phyloP scores from a whole-genome alignment of 805 yeast genomes.

The Maudiozyma barnettii region DNA sequence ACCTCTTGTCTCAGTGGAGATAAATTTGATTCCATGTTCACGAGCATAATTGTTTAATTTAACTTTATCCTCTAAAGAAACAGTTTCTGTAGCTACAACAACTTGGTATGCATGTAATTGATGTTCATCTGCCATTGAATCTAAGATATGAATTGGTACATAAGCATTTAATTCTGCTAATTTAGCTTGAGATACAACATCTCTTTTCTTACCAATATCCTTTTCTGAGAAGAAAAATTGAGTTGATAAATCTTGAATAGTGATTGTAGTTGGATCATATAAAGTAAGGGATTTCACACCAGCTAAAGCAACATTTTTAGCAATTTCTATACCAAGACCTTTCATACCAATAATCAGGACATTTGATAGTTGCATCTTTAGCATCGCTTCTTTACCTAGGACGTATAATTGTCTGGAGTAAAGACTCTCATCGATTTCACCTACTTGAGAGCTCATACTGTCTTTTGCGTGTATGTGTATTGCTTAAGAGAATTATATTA shows the following conservation, averaged over 20 bases:
- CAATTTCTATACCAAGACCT: conserved; percentile 93
- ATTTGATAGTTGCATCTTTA: conserved; percentile 87
- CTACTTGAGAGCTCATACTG: conserved; percentile 18
- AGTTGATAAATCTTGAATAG: conserved; percentile 66
- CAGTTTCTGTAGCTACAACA: conserved; percentile 66
- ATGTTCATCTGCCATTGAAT: conserved; percentile 43
- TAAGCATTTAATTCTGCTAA: conserved; percentile 80
- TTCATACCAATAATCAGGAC: conserved; percentile 84
- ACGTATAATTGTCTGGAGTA: conserved; percentile 96
- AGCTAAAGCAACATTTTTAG: conserved; percentile 92
- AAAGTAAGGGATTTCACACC: conserved; percentile 89
- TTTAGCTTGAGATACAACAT: conserved; percentile 53
- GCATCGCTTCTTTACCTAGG: conserved; percentile 95
- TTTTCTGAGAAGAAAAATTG: conserved; percentile 70
- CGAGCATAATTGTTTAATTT: conserved; percentile 71
- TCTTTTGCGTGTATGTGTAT: background rate
- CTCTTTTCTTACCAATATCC: conserved; percentile 77
- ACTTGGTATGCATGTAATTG: conserved; percentile 56
- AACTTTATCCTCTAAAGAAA: conserved; percentile 63
- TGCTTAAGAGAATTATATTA: too few species aligned
- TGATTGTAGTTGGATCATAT: conserved; percentile 68
- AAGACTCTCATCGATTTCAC: conserved; percentile 79
- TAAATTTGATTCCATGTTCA: conserved; percentile 61
- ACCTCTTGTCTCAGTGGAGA: conserved; percentile 77
- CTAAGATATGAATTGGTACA: conserved; percentile 70